These are phyloP conservation scores for Lichtheimia ornata DNA, from an alignment of 371 early-diverging fungal species.

Conservation along the genomic window DNA sequence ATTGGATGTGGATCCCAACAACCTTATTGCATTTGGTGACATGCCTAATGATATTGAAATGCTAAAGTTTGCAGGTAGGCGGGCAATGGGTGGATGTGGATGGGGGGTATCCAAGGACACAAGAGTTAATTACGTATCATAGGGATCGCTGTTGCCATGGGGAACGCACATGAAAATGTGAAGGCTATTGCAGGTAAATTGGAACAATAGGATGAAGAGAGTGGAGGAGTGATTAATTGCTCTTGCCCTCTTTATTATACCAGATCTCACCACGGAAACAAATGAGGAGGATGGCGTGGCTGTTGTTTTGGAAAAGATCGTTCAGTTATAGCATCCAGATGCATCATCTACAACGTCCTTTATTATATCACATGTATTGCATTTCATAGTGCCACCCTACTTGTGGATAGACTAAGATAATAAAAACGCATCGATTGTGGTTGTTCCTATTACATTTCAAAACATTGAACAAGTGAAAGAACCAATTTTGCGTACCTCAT, in stretches of 20 bases:
- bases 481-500: no score
- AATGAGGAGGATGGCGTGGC: slow-evolving; percentile 42
- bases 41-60: slow-evolving; percentile 59
- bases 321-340: no score
- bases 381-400: no score
- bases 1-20: slow-evolving; percentile 19
- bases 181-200: slow-evolving; percentile 36
- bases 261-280: slow-evolving; percentile 28
- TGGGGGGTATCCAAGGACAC: not conserved
- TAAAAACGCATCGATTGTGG: no score
- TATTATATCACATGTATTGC: no score
- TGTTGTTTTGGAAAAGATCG: slow-evolving; percentile 32
- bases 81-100: not conserved
- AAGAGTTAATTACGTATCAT: not conserved
- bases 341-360: no score
- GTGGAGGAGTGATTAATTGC: not conserved
- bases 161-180: slow-evolving; percentile 37
- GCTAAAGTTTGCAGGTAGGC: slow-evolving; percentile 47
- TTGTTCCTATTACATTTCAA: no score
- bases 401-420: no score
- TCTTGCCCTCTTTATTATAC: not conserved
- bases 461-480: no score
- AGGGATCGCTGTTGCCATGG: slow-evolving; percentile 42
- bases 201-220: not conserved
- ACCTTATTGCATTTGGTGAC: slow-evolving; percentile 58